phyloP scores from a whole-genome alignment of 202 grass and related monocot species.

The Musa balbisiana region DNA sequence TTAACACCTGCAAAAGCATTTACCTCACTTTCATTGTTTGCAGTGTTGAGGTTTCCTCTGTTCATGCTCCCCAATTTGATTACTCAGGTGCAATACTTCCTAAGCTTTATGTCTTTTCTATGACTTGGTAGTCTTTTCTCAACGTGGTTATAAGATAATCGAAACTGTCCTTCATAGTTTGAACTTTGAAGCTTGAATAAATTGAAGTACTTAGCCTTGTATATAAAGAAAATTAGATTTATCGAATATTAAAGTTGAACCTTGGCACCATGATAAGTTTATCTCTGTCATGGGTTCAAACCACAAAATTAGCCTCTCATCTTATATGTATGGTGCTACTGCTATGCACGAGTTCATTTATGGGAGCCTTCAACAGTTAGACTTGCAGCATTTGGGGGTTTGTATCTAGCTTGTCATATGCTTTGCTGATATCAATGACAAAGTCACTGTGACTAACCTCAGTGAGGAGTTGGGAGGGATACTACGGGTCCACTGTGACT shows the following conservation, averaged over 20 bases:
- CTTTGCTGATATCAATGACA: not conserved
- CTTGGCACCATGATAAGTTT: no score
- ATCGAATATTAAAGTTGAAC: no score
- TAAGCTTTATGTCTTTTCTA: not conserved
- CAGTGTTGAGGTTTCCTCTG: conserved; percentile 92
- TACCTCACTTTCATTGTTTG: conserved; percentile 92
- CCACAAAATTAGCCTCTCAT: no score
- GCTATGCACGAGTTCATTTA: not conserved
- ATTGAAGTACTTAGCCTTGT: no score
- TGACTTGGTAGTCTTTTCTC: conserved; percentile 6
- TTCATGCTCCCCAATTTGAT: conserved; percentile 97
- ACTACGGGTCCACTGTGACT: no score
- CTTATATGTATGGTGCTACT: no score
- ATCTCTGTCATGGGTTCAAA: no score
- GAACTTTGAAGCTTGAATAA: no score
- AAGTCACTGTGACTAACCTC: not conserved
- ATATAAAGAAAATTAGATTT: no score
- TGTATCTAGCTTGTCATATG: not conserved
- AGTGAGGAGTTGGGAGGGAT: no score
- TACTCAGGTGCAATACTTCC: conserved; percentile 63
- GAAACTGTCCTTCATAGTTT: no score
- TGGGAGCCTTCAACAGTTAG: not conserved
- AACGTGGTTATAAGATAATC: not conserved
- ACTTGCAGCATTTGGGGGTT: not conserved
- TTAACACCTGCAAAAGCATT: conserved; percentile 97